A percentile compares a stretch with the other conserved stretches of the same genome.
Conservation (phyloP, 176 grass and related monocot genomes). For the Otatea glauca region DNA sequence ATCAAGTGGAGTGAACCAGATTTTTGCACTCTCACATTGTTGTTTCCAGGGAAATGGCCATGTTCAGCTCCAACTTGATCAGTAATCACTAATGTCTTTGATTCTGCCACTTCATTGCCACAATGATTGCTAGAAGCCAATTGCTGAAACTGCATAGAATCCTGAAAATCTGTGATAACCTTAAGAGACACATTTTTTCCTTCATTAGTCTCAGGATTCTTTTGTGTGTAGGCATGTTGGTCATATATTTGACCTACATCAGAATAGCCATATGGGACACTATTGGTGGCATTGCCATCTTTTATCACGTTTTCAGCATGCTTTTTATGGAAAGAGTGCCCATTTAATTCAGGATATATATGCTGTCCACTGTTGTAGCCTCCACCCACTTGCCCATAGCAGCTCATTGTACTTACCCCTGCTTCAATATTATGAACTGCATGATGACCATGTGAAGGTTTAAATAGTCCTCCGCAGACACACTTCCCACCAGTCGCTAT, state of each 20-base stretch:
- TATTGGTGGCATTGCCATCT: constrained; percentile 39
- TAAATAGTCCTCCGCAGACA: constrained; percentile 46
- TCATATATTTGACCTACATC: constrained; percentile 56
- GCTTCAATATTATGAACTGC: constrained; percentile 49
- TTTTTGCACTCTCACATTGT: constrained; percentile 41
- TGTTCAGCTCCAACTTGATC: constrained; percentile 46
- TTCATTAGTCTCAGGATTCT: constrained; percentile 43
- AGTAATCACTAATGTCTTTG: constrained; percentile 43
- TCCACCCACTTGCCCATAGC: constrained; percentile 45
- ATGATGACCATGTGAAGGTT: constrained; percentile 41
- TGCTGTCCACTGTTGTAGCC: constrained; percentile 42
- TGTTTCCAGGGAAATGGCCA: constrained; percentile 34
- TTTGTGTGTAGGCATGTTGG: constrained; percentile 47
- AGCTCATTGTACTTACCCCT: constrained; percentile 42
- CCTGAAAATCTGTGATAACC: constrained; percentile 48
- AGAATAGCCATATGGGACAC: constrained; percentile 49
- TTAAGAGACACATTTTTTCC: constrained; percentile 52
- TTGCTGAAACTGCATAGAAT: constrained; percentile 51
- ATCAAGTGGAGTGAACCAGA: constrained; percentile 21
- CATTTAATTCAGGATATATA: constrained; percentile 53
- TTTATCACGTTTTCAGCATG: constrained; percentile 47
- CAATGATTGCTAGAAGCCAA: constrained; percentile 48
- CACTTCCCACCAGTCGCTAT: constrained; percentile 36
- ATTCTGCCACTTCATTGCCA: constrained; percentile 48
- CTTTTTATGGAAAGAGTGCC: constrained; percentile 54